Evolutionary conservation across 1,284 basidiomycete genomes (phyloP), one percentile per base, ranked within the genome.

Genomic region (Xerocomus amazonicus): DNA sequence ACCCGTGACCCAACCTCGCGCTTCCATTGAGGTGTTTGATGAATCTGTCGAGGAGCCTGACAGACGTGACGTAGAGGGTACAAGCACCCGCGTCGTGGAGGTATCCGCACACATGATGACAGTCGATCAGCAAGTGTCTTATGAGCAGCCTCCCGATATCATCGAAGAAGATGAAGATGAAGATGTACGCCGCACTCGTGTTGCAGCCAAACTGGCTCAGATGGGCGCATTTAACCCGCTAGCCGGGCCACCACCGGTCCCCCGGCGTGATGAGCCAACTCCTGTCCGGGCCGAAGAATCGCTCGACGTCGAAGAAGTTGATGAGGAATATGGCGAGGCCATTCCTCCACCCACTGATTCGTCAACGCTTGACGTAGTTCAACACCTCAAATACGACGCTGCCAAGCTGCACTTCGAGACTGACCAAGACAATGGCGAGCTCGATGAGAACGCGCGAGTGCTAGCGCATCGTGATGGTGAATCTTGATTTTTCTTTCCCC

Each of bases 211-310:
- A 41, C 61, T 86, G 37, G 78, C 79, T 3, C 79, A 81, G 66
- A 81, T 80, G 71, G 84, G 83, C 10, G 86, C 79, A 23, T 70
- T 84, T 59, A 86, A 84, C 59, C 80, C 82, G 1, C 75, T 84
- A 51, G 71, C 76, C 14, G 68, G 59, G 17, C 55, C 41, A 10
- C 57, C 68, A 0, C 69, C 69, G 9, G 67, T 72, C 47, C 69
- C 73, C 4, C 67, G 61, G 9, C 68, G 66, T 31, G 46, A 54
- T 8, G 59, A 63, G 37, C 43, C 28, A 2, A 37, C 37, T 17
- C 12, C 14, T 19, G 33, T 17, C 3, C 44, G 31, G 9, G 34
- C 43, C 2, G 26, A 54, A 37, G 53, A 46, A 48, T 37, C 34
- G 3, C 45, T 54, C 8, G 51, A 55, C n/a, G 52, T 56, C 41